phyloP scores from a whole-genome alignment of 2,329 filamentous ascomycete species.

The Beauveria caledonica region DNA sequence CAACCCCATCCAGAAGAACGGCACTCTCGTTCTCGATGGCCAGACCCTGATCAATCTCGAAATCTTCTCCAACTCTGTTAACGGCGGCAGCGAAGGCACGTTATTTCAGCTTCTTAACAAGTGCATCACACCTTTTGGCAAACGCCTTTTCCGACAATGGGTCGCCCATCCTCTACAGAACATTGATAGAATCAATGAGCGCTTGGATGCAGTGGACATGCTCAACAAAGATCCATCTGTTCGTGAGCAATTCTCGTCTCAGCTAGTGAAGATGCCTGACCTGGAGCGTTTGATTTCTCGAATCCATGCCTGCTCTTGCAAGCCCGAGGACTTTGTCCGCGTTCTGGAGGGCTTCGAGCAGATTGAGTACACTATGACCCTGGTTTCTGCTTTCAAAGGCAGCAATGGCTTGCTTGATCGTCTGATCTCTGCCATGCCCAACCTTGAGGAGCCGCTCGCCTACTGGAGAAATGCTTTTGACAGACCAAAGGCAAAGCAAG shows the following conservation, averaged over 20 bases:
- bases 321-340: conserved; percentile 82
- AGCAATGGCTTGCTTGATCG: conserved; percentile 78
- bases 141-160: conserved; percentile 93
- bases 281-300: conserved; percentile 89
- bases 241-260: conserved; percentile 80
- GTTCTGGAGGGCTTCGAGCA: conserved; percentile 96
- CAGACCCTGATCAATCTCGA: conserved; percentile 98
- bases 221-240: conserved; percentile 75
- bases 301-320: conserved; percentile 86
- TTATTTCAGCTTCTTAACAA: conserved; percentile 86
- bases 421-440: conserved; percentile 77
- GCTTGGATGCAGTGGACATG: conserved; percentile 88
- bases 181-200: conserved; percentile 79
- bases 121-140: conserved; percentile 94
- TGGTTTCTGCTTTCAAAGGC: conserved; percentile 66
- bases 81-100: conserved; percentile 77
- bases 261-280: conserved; percentile 86
- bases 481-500: conserved; percentile 65
- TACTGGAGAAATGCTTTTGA: conserved; percentile 94
- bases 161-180: conserved; percentile 92
- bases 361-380: conserved; percentile 85
- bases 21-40: conserved; percentile 85
- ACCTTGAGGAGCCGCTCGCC: conserved; percentile 63
- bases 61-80: conserved; percentile 86
- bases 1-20: conserved; percentile 82